Evolutionary conservation across 495 filamentous ascomycete species (phyloP).

Genomic region (Neohortaea acidophila): DNA sequence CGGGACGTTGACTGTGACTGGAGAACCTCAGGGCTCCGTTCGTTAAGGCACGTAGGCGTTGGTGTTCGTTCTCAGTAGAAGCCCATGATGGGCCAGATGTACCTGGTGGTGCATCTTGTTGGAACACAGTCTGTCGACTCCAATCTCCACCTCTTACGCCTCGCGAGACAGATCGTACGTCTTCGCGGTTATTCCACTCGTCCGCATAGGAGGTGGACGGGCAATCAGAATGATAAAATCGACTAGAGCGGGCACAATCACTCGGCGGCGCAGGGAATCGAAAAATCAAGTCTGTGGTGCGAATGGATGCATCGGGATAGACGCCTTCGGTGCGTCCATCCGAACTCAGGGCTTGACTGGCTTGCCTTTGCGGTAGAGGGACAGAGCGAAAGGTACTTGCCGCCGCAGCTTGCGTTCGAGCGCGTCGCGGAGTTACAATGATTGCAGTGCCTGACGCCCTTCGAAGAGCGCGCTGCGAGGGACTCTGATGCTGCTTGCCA

Average conservation of each 20-base stretch:
- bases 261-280: slow-evolving; percentile 1
- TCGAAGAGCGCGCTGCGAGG: slow-evolving; percentile 7
- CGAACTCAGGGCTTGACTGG: neutral
- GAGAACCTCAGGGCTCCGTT: slow-evolving; percentile 1
- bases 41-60: neutral
- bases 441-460: slow-evolving; percentile 5
- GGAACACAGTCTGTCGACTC: neutral
- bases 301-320: neutral
- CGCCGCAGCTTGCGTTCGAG: neutral
- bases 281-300: neutral
- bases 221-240: neutral
- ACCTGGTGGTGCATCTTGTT: neutral
- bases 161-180: neutral
- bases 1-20: no score
- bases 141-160: neutral
- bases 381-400: slow-evolving; percentile 1
- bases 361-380: slow-evolving; percentile 1
- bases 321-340: neutral
- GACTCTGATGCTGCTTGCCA: no score
- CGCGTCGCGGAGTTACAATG: slow-evolving; percentile 6
- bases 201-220: neutral
- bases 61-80: no score
- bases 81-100: neutral
- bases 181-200: neutral
- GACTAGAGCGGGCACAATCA: neutral